A percentile compares a stretch with the other conserved stretches of the same genome.
phyloP scores from a whole-genome alignment of 2,329 filamentous ascomycete species.

The Claviceps pusilla region DNA sequence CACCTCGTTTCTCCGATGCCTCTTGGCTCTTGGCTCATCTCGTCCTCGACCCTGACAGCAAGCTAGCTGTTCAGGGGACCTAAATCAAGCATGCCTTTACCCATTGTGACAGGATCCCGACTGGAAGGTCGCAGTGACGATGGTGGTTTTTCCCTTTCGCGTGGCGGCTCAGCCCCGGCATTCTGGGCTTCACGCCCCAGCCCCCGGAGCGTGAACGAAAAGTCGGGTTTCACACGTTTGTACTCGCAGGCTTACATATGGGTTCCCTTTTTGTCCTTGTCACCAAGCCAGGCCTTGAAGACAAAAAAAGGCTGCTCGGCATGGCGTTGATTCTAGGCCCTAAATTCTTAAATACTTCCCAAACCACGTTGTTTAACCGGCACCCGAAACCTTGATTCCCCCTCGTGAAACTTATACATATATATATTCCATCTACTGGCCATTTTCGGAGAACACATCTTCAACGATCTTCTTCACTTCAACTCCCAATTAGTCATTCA shows the following conservation, averaged over 20 bases:
- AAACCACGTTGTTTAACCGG: not conserved
- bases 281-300: not conserved
- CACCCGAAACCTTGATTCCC: not conserved
- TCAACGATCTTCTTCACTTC: not conserved
- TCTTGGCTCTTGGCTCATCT: not conserved
- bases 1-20: not conserved
- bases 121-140: conserved; percentile 1
- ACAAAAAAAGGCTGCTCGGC: not conserved
- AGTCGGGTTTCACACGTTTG: conserved; percentile 2
- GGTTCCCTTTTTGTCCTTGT: not conserved
- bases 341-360: not conserved
- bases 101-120: conserved; percentile 1
- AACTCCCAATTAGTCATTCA: not conserved
- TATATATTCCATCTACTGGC: not conserved
- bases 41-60: not conserved
- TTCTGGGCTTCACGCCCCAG: not conserved
- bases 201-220: not conserved
- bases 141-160: not conserved
- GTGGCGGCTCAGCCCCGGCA: conserved; percentile 4
- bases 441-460: not conserved
- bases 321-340: not conserved
- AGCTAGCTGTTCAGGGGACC: not conserved
- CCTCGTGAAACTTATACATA: not conserved
- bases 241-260: not conserved
- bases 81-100: not conserved